Evolutionary conservation across 257 asterid genomes (phyloP).

Genomic region (Jasminum sambac): DNA sequence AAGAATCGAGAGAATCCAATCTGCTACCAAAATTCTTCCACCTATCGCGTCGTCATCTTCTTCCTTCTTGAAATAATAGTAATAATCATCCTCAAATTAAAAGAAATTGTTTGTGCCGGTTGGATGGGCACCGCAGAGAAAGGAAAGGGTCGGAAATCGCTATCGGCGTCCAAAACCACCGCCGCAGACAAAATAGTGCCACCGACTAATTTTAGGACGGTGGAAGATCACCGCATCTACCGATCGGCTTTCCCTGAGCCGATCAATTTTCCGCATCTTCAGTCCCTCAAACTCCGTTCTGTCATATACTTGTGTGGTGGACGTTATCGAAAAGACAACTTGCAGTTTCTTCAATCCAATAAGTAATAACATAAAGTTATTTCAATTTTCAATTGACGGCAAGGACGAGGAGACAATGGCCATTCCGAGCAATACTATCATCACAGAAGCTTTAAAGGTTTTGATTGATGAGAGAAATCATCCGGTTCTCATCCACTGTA

Average conservation of each 20-base stretch:
- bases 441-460: conserved; percentile 46
- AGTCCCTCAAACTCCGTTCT: conserved; percentile 40
- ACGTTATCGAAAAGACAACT: conserved; percentile 44
- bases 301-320: conserved; percentile 47
- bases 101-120: background rate
- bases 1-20: too few relatives aligned
- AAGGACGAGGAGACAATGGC: conserved; percentile 41
- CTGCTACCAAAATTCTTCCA: too few relatives aligned
- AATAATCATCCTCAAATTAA: too few relatives aligned
- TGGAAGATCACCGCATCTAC: conserved; percentile 43
- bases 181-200: conserved; percentile 21
- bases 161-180: background rate
- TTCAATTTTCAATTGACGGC: conserved; percentile 49
- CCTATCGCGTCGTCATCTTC: too few relatives aligned
- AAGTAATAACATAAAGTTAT: conserved; percentile 42
- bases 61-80: too few relatives aligned
- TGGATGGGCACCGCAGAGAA: conserved; percentile 39
- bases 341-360: conserved; percentile 38
- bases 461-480: conserved; percentile 49
- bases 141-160: conserved; percentile 14
- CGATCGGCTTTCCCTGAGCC: conserved; percentile 50
- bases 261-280: conserved; percentile 37
- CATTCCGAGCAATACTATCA: conserved; percentile 32
- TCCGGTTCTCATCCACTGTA: conserved; percentile 49
- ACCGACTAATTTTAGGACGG: conserved; percentile 38